phyloP scores from a whole-genome alignment of 2,329 filamentous ascomycete genomes.

The Fusarium foetens region DNA sequence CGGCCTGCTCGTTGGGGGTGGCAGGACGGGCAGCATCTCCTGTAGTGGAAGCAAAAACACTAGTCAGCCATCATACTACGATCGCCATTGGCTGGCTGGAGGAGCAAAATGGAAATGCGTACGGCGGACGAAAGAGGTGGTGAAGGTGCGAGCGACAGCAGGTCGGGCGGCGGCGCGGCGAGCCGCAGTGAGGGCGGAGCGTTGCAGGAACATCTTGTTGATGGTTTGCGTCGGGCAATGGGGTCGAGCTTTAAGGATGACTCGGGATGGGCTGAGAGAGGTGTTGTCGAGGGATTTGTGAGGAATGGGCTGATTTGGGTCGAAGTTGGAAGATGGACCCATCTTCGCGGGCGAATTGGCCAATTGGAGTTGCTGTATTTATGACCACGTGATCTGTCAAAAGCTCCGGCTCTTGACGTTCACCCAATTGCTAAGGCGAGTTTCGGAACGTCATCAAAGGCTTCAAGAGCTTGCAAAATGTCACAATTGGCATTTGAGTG shows the following conservation, averaged over 20 bases:
- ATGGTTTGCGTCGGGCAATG: conserved; percentile 40
- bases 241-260: conserved; percentile 37
- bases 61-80: conserved; percentile 49
- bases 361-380: conserved; percentile 45
- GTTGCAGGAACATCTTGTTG: conserved; percentile 68
- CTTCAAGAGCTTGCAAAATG: conserved; percentile 10
- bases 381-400: conserved; percentile 47
- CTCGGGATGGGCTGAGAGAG: conserved; percentile 41
- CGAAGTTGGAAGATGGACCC: conserved; percentile 49
- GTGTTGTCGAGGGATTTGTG: conserved; percentile 59
- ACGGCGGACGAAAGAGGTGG: conserved; percentile 70
- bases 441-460: conserved; percentile 22
- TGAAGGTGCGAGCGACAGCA: conserved; percentile 67
- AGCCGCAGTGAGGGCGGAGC: conserved; percentile 68
- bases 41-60: conserved; percentile 40
- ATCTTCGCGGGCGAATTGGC: conserved; percentile 49
- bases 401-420: conserved; percentile 30
- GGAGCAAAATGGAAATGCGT: conserved; percentile 49
- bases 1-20: conserved; percentile 52
- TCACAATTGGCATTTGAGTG: background rate
- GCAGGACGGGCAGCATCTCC: conserved; percentile 53
- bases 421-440: conserved; percentile 28
- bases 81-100: conserved; percentile 39
- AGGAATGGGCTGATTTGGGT: conserved; percentile 58
- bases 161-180: conserved; percentile 67